phyloP scores from a whole-genome alignment of 2,329 filamentous ascomycete genomes.

The Fusarium sublunatum region DNA sequence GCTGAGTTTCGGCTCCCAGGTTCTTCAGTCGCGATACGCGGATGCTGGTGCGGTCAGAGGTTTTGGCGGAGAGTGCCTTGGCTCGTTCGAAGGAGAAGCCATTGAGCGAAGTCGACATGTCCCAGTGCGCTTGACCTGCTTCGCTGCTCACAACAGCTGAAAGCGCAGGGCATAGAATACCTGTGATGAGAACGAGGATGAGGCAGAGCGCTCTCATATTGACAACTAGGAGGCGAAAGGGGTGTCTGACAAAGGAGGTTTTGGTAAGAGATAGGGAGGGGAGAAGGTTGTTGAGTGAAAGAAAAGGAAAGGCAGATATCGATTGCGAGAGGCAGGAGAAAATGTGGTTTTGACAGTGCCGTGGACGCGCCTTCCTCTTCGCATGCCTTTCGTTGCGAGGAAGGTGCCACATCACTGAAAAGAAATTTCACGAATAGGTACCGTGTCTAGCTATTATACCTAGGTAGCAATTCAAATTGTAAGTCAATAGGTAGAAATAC shows the following conservation, averaged over 20 bases:
- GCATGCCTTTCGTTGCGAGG: not conserved
- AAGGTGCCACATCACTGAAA: conserved; percentile 17
- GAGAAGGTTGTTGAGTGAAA: not conserved
- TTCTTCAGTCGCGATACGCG: conserved; percentile 51
- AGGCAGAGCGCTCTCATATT: conserved; percentile 3
- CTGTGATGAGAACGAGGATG: conserved; percentile 1
- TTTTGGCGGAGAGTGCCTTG: conserved; percentile 45
- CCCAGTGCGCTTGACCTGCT: conserved; percentile 39
- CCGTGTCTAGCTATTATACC: too few relatives aligned
- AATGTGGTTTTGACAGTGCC: not conserved
- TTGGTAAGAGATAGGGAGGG: too few relatives aligned
- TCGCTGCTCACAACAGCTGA: conserved; percentile 3
- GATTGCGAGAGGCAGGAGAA: not conserved
- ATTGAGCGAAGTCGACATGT: conserved; percentile 52
- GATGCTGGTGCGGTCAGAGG: conserved; percentile 45
- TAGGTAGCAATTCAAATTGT: too few relatives aligned
- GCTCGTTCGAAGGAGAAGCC: conserved; percentile 53
- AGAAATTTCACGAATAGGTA: too few relatives aligned
- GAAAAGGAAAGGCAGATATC: not conserved
- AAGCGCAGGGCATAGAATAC: conserved; percentile 5
- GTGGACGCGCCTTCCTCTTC: not conserved
- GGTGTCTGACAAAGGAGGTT: too few relatives aligned
- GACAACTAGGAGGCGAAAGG: not conserved
- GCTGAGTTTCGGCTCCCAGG: conserved; percentile 38
- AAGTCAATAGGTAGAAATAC: too few relatives aligned